Base-by-base conservation (phyloP, 768 basidiomycete genomes). In the Dacryopinax spathularia region DNA sequence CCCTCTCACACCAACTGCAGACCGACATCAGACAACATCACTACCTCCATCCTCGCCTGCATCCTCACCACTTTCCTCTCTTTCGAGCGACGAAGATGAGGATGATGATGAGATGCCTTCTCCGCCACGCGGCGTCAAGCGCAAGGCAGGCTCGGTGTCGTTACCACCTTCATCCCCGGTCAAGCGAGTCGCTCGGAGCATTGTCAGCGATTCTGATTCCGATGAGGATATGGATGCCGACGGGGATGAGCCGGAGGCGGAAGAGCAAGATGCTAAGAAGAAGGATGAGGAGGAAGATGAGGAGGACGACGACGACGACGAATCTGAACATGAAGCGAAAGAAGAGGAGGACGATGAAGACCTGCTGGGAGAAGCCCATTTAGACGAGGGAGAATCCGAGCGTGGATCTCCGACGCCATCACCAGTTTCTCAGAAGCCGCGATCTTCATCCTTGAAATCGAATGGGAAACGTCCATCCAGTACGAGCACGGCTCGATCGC, bases 181-280 rank as follows among this genome's bases (percentile, higher is more conserved):
- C 5, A 56, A 56, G 48, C 25, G 48, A 31, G 18, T 56, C 48
- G 20, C 20, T 22, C 5, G 22, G 13, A 70, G 67, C 64, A 68
- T 33, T 65, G 29, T 61, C 15, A 34, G 60, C 33, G 20, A 22
- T 63, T 61, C 64, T 35, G 70, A 69, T 34, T 71, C 68, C 10
- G 78, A 81, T 65, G 74, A 73, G 10, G 79, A 75, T 1, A 67
- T 86, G 25, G 74, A 83, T n/a, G 90, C 89, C 68, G 85, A 87
- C 66, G 91, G 89, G 68, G 84, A 56, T 27, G 48, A 37, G n/a
- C 10, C 10, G 10, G 36, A 37, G n/a, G 36, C 10, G 12, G 36
- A 37, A 10, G 36, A 37, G n/a, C 36, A 37, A 37, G 36, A 37
- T n/a, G 12, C 13, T 29, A 56, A 29, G 48, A 56, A 27, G 48